Evolutionary conservation across 73 alveolate species (phyloP).

Genomic region (Paramecium octaurelia): DNA sequence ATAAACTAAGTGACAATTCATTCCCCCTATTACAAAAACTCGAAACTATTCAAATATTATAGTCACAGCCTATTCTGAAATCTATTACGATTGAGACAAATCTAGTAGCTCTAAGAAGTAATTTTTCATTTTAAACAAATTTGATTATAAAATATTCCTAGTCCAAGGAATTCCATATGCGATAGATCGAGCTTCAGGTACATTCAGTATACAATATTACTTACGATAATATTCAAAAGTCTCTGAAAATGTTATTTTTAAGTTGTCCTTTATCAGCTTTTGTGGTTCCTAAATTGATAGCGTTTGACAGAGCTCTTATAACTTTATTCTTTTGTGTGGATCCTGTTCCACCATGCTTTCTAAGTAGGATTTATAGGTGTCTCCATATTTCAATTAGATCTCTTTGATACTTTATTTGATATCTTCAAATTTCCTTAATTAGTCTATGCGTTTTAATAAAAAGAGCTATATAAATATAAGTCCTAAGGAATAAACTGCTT

Average conservation of each 20-base stretch:
- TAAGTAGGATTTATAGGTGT: neutral
- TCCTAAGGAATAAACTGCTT: constrained; percentile 22
- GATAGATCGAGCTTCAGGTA: neutral
- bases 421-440: neutral
- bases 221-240: constrained; percentile 5
- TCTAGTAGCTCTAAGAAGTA: constrained; percentile 17
- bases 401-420: neutral
- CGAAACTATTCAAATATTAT: neutral
- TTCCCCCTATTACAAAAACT: neutral
- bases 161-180: constrained; percentile 28
- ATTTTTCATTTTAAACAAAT: constrained; percentile 22
- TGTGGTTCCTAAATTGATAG: neutral
- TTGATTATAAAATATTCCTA: neutral
- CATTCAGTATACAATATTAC: neutral
- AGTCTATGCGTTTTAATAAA: neutral
- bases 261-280: neutral
- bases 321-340: neutral
- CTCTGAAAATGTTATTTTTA: constrained; percentile 1
- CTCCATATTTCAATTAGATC: neutral
- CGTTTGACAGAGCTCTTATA: neutral
- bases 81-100: neutral
- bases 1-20: neutral
- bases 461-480: neutral
- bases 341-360: constrained; percentile 34
- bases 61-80: neutral